phyloP scores from a whole-genome alignment of 371 early-diverging fungal species.

The Mucor racemosus region DNA sequence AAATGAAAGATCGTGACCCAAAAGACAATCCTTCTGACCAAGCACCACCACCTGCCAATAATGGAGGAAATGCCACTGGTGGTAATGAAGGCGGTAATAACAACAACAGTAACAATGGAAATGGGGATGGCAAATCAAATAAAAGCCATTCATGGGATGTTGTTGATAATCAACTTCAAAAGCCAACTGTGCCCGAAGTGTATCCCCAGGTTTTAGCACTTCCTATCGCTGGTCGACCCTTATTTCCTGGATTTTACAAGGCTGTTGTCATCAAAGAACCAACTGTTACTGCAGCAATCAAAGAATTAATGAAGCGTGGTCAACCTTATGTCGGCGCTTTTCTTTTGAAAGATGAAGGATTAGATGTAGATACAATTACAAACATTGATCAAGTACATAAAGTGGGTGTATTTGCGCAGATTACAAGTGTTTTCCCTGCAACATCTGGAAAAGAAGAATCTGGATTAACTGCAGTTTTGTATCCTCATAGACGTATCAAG shows the following conservation, averaged over 20 bases:
- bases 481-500: constrained; percentile 92
- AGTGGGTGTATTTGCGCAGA: constrained; percentile 97
- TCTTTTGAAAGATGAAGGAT: constrained; percentile 85
- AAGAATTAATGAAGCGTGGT: constrained; percentile 86
- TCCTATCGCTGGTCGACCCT: constrained; percentile 91
- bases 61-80: constrained; percentile 23
- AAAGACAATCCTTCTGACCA: constrained; percentile 36
- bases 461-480: constrained; percentile 91
- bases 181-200: constrained; percentile 82
- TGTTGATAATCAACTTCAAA: constrained; percentile 66
- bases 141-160: constrained; percentile 36
- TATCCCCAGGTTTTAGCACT: constrained; percentile 92
- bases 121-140: constrained; percentile 22
- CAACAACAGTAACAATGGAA: constrained; percentile 24
- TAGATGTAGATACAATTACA: constrained; percentile 84
- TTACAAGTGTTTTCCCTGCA: constrained; percentile 93
- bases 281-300: constrained; percentile 87
- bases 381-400: constrained; percentile 79
- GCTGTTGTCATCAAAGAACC: constrained; percentile 95
- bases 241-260: constrained; percentile 97
- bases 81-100: constrained; percentile 31
- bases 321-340: constrained; percentile 96
- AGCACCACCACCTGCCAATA: constrained; percentile 18
- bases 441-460: constrained; percentile 75
- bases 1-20: constrained; percentile 43